Conservation (phyloP, 2,329 filamentous ascomycete genomes). For the Scedosporium apiospermum region DNA sequence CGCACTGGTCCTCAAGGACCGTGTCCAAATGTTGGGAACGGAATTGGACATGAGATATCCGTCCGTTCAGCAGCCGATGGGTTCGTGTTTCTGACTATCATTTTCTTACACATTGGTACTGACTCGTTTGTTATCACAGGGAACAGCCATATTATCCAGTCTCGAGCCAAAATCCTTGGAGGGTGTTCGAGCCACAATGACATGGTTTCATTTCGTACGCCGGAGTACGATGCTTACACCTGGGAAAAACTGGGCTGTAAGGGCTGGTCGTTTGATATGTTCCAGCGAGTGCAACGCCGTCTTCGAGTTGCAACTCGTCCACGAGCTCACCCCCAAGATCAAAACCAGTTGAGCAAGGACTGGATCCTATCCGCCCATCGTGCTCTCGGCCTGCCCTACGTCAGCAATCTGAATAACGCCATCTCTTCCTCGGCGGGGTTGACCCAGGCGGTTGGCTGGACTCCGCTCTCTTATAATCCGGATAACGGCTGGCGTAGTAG, state of each 20-base stretch:
- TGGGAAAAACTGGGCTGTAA: slow-evolving; percentile 76
- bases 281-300: slow-evolving; percentile 51
- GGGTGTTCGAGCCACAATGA: slow-evolving; percentile 94
- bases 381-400: slow-evolving; percentile 70
- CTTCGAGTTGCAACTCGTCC: slow-evolving; percentile 30
- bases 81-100: no score
- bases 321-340: slow-evolving; percentile 84
- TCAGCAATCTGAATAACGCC: slow-evolving; percentile 79
- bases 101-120: no score
- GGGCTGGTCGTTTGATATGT: slow-evolving; percentile 79
- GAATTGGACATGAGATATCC: slow-evolving; percentile 87
- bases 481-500: slow-evolving; percentile 77
- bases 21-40: slow-evolving; percentile 75
- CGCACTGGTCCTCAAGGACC: slow-evolving; percentile 78
- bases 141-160: slow-evolving; percentile 87
- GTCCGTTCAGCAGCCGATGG: slow-evolving; percentile 78
- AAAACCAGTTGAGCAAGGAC: slow-evolving; percentile 85
- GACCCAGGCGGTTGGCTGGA: slow-evolving; percentile 74
- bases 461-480: slow-evolving; percentile 85
- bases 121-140: slow-evolving; percentile 27
- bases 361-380: slow-evolving; percentile 76
- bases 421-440: slow-evolving; percentile 66
- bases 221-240: slow-evolving; percentile 76
- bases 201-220: slow-evolving; percentile 83
- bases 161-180: slow-evolving; percentile 82